phyloP scores from a whole-genome alignment of 1,284 basidiomycete genomes.

The Naganishia sp. region DNA sequence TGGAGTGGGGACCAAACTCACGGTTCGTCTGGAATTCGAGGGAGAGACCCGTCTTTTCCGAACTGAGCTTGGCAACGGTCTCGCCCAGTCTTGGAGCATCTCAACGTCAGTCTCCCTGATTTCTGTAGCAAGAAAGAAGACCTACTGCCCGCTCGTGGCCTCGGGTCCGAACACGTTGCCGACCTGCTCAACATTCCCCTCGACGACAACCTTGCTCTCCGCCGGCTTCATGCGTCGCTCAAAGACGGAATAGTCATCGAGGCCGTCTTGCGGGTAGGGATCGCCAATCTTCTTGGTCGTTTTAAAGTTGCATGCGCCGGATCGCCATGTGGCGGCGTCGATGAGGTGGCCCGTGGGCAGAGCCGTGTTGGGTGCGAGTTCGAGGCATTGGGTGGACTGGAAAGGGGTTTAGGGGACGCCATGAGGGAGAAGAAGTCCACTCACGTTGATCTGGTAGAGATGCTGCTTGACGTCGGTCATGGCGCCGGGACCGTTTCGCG shows the following conservation, averaged over 20 bases:
- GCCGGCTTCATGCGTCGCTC: conserved; percentile 16
- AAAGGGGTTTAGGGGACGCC: background rate
- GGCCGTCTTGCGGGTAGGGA: conserved; percentile 27
- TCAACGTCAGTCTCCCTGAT: background rate
- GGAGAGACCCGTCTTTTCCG: conserved; percentile 30
- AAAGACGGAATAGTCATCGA: conserved; percentile 34
- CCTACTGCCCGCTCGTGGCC: conserved; percentile 13
- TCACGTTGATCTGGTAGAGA: conserved; percentile 29
- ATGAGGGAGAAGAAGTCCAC: background rate
- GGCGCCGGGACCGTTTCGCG: conserved; percentile 25
- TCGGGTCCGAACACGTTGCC: conserved; percentile 15
- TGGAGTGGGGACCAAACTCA: conserved; percentile 1
- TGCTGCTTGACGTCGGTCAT: conserved; percentile 28
- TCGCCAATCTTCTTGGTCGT: conserved; percentile 24
- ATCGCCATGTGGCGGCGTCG: conserved; percentile 18
- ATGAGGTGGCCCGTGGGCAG: conserved; percentile 32
- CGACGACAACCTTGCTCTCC: conserved; percentile 20
- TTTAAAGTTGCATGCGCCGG: conserved; percentile 24
- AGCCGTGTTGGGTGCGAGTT: conserved; percentile 22
- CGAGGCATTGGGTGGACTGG: conserved; percentile 26
- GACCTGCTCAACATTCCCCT: conserved; percentile 18
- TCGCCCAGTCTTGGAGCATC: conserved; percentile 8
- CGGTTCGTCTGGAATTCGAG: conserved; percentile 33
- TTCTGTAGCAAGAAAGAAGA: background rate
- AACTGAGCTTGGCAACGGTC: conserved; percentile 23